A percentile compares a stretch with the other conserved stretches of the same genome.
These are phyloP conservation scores for Domatiomyces catenatus DNA, from an alignment of 2,329 filamentous ascomycete species.

Conservation along the genomic window DNA sequence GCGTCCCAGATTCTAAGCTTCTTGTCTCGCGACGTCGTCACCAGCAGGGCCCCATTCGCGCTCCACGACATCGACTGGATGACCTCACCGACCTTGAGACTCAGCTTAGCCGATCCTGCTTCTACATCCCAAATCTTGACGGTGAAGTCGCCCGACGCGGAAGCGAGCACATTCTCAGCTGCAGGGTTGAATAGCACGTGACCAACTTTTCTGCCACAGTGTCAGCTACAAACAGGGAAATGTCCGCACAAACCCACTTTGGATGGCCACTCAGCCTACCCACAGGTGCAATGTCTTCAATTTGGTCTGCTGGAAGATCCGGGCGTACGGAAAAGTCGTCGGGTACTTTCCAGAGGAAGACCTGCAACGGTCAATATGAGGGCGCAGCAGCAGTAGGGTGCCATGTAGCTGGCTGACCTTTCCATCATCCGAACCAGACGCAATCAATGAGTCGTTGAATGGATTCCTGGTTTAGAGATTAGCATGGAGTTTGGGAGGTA, in stretches of 20 bases:
- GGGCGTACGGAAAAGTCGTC: constrained; percentile 70
- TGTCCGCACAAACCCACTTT: constrained; percentile 39
- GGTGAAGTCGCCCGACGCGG: constrained; percentile 83
- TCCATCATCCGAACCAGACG: constrained; percentile 88
- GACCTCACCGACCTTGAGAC: constrained; percentile 75
- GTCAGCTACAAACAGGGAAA: constrained; percentile 3
- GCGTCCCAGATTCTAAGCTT: constrained; percentile 96
- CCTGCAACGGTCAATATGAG: constrained; percentile 25
- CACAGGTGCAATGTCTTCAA: constrained; percentile 63
- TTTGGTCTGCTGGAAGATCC: constrained; percentile 60
- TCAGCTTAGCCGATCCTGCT: constrained; percentile 57
- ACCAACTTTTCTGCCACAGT: constrained; percentile 63
- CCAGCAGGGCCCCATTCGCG: constrained; percentile 69
- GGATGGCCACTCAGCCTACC: constrained; percentile 75
- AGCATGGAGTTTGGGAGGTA: constrained; percentile 1
- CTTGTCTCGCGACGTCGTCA: constrained; percentile 94
- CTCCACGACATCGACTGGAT: constrained; percentile 95
- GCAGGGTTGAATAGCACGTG: constrained; percentile 97
- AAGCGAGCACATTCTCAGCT: constrained; percentile 88
- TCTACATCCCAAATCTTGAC: constrained; percentile 93
- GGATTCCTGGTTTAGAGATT: constrained; percentile 51
- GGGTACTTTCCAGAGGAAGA: constrained; percentile 92
- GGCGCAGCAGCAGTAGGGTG: neutral
- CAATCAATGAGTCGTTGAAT: constrained; percentile 85
- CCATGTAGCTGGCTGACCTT: constrained; percentile 40